Evolutionary conservation across 2,329 filamentous ascomycete genomes (phyloP), one percentile per base, ranked within the genome.

Genomic region (Zymoseptoria crescenta): DNA sequence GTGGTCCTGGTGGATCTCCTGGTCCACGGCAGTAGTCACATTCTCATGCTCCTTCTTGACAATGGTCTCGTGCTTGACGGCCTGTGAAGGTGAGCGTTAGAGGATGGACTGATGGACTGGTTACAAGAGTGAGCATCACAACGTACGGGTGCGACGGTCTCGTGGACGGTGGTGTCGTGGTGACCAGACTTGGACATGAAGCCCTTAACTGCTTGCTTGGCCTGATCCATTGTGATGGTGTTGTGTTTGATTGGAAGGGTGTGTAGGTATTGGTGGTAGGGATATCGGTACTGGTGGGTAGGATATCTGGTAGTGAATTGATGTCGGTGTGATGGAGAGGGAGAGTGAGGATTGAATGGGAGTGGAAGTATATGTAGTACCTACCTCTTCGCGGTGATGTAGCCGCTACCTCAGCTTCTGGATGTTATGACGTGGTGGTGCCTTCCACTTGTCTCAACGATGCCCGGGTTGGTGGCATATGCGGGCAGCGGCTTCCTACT

Each of bases 121-220:
- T 77, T 73, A 89, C 85, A 19, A 87, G 78, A 4, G 79, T 78
- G 2, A 88, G 80, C 9, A 82, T 80, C 35, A 41, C 35, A 16
- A 41, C 35, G 16, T 41, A 41, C 35, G 0, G 82, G 80, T 49
- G 82, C 80, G 49, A 87, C 80, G 8, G 79, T 80, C 73, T 89
- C 84, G 62, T 89, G 82, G 3, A 90, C 84, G 13, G 82, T 86
- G n/a, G 87, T 89, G 68, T 87, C 83, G 66, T 88, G 81, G 63
- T 88, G 82, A 59, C 85, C 85, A 58, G 83, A 77, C 66, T 81
- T 80, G 70, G 65, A 21, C 41, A 19, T 29, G 49, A 48, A 52
- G 69, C 80, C 80, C 52, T 75, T 75, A 67, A 88, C 80, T 60
- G 81, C 82, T 68, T 79, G 76, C 77, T 85, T 87, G 48, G 85